These are phyloP conservation scores for Saturnispora silvae DNA, from an alignment of 805 yeast species.

Conservation along the genomic window DNA sequence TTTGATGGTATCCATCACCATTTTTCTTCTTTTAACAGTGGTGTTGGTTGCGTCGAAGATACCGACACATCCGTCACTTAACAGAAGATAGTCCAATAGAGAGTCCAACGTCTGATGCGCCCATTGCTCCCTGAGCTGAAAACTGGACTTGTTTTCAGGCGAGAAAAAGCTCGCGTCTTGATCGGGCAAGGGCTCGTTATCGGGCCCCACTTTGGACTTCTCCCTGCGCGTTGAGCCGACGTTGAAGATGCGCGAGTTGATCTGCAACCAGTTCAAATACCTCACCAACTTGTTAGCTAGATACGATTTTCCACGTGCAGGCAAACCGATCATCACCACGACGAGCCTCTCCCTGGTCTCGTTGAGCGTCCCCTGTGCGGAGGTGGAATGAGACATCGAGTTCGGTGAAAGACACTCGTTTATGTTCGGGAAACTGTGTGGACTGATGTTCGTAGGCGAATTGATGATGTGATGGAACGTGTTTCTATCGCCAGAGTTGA, in stretches of 20 bases:
- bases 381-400: constrained; percentile 51
- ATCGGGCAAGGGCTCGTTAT: constrained; percentile 51
- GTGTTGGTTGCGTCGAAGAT: constrained; percentile 82
- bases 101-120: constrained; percentile 89
- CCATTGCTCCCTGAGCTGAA: constrained; percentile 78
- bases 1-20: constrained; percentile 47
- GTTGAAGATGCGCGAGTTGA: constrained; percentile 81
- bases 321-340: constrained; percentile 92
- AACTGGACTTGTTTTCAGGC: constrained; percentile 61
- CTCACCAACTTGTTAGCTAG: constrained; percentile 85
- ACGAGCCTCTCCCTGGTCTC: constrained; percentile 61
- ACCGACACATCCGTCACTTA: constrained; percentile 84
- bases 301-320: constrained; percentile 92
- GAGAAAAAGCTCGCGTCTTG: constrained; percentile 82
- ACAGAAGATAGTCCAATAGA: constrained; percentile 66
- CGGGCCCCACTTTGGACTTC: constrained; percentile 63
- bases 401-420: neutral
- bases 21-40: constrained; percentile 51
- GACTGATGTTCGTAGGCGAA: neutral
- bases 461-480: neutral
- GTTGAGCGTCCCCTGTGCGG: constrained; percentile 65
- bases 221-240: constrained; percentile 87
- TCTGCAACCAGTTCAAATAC: constrained; percentile 89
- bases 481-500: neutral
- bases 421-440: too few species aligned